Evolutionary conservation across 345 rosid species (phyloP).

Genomic region (Aegle marmelos): DNA sequence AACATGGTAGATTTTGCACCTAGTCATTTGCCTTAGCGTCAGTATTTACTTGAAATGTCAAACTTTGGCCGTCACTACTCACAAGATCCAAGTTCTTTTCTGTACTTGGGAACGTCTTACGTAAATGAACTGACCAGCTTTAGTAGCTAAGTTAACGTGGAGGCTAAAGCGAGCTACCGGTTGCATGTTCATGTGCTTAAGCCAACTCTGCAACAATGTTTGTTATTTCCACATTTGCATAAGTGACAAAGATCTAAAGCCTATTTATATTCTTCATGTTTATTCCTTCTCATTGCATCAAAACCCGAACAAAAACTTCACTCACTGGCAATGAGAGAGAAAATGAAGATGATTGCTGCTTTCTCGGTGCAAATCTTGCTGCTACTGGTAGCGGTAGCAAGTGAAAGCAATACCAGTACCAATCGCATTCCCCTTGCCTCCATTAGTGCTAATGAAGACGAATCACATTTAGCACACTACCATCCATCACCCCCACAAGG

Average conservation of each 20-base stretch:
- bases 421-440: background rate
- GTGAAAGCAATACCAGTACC: background rate
- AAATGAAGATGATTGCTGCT: slow-evolving; percentile 3
- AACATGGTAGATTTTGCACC: background rate
- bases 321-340: background rate
- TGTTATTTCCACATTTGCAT: background rate
- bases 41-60: background rate
- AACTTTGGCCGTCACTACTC: background rate
- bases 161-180: background rate
- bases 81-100: background rate
- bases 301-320: too few relatives aligned
- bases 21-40: background rate
- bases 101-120: background rate
- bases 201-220: background rate
- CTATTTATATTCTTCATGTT: background rate
- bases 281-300: background rate
- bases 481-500: background rate
- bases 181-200: slow-evolving; percentile 6
- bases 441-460: background rate
- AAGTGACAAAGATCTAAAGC: background rate
- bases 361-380: background rate
- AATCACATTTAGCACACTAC: background rate
- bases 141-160: background rate
- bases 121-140: background rate
- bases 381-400: background rate